These are phyloP conservation scores for Rhizopogon vesiculosus DNA, from an alignment of 768 basidiomycete genomes.

Conservation along the genomic window DNA sequence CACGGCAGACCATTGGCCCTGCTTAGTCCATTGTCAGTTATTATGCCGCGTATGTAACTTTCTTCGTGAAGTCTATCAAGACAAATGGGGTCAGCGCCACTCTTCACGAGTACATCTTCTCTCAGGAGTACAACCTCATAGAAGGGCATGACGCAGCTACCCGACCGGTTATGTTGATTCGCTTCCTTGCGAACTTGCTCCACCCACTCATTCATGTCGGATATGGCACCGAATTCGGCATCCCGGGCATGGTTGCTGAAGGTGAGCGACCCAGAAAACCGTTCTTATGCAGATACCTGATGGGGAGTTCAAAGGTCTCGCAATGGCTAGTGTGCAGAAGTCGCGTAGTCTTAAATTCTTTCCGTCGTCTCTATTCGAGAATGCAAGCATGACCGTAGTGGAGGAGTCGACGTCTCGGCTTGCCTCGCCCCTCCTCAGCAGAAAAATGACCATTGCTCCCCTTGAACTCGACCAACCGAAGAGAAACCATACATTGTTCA, in stretches of 20 bases:
- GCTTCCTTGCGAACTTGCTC: slow-evolving; percentile 43
- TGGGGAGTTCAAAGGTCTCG: slow-evolving; percentile 15
- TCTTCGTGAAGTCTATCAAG: slow-evolving; percentile 16
- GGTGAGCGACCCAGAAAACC: slow-evolving; percentile 29
- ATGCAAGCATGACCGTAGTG: background rate
- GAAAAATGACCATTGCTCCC: background rate
- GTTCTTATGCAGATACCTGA: background rate
- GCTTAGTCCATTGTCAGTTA: slow-evolving; percentile 10
- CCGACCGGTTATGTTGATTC: slow-evolving; percentile 50
- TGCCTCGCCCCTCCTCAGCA: slow-evolving; percentile 7
- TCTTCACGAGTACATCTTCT: slow-evolving; percentile 27
- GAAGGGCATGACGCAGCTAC: slow-evolving; percentile 5
- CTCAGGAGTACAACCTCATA: slow-evolving; percentile 20
- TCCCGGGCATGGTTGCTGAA: slow-evolving; percentile 60
- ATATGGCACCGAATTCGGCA: slow-evolving; percentile 57
- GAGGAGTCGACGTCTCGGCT: slow-evolving; percentile 4
- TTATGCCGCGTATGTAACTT: slow-evolving; percentile 21
- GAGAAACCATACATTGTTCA: slow-evolving; percentile 36
- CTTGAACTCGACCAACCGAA: background rate
- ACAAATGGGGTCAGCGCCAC: slow-evolving; percentile 11
- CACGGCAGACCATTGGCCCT: background rate
- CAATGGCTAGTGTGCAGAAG: slow-evolving; percentile 19
- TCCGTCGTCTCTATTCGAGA: slow-evolving; percentile 7
- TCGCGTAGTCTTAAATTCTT: slow-evolving; percentile 32
- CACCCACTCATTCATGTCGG: slow-evolving; percentile 64